These are phyloP conservation scores for Aspergillus alliaceus DNA, from an alignment of 2,329 filamentous ascomycete genomes.

Conservation along the genomic window DNA sequence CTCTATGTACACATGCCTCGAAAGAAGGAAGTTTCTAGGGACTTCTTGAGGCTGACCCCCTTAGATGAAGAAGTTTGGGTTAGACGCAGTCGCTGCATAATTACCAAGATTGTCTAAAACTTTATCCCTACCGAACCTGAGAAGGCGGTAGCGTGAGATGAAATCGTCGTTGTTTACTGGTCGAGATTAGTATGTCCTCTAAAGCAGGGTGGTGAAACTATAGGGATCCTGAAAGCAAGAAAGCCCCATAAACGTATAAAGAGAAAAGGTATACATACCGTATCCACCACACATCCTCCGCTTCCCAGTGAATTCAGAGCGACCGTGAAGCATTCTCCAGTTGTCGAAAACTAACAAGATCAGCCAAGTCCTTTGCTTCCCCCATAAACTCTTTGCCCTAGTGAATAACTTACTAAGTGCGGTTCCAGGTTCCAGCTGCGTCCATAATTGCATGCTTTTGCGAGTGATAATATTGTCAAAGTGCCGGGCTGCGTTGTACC, in stretches of 20 bases:
- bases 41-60: neutral
- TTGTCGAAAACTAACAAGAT: slow-evolving; percentile 78
- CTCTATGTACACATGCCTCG: neutral
- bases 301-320: slow-evolving; percentile 78
- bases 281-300: slow-evolving; percentile 90
- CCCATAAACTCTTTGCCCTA: neutral
- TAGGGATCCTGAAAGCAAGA: neutral
- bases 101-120: slow-evolving; percentile 35
- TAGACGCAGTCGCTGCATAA: neutral
- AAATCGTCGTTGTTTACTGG: slow-evolving; percentile 79
- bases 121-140: slow-evolving; percentile 56
- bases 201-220: neutral
- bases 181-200: slow-evolving; percentile 8
- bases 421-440: slow-evolving; percentile 75
- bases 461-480: slow-evolving; percentile 71
- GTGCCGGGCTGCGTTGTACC: slow-evolving; percentile 78
- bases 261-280: slow-evolving; percentile 56
- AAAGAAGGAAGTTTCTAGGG: neutral
- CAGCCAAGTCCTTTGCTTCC: slow-evolving; percentile 4
- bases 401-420: slow-evolving; percentile 63
- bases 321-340: slow-evolving; percentile 88
- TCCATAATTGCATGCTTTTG: slow-evolving; percentile 70
- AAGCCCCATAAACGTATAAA: neutral
- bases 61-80: slow-evolving; percentile 17
- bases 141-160: slow-evolving; percentile 71